A percentile compares a stretch with the other conserved stretches of the same genome.
Conservation (phyloP, 1,284 basidiomycete species). For the Ceratobasidium sp. region DNA sequence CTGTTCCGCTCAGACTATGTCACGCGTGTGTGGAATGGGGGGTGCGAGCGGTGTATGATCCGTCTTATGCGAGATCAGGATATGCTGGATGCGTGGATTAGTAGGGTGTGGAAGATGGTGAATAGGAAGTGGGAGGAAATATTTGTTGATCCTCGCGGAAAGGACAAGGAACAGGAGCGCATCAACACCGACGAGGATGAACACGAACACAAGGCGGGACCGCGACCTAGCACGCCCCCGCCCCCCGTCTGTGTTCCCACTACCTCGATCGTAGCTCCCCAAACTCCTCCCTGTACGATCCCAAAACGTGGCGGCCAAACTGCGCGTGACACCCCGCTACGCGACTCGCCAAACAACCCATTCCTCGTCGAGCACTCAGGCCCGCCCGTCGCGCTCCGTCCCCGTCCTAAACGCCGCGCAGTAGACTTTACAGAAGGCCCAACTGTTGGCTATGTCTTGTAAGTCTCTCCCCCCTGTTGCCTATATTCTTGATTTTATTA, state of each 20-base stretch:
- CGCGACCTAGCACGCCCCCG: conserved; percentile 25
- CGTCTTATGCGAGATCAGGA: not conserved
- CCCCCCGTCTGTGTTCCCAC: conserved; percentile 31
- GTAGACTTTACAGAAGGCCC: conserved; percentile 42
- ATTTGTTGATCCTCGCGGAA: not conserved
- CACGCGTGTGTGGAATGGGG: not conserved
- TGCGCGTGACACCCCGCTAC: conserved; percentile 35
- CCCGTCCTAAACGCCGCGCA: conserved; percentile 25
- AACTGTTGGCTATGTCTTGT: conserved; percentile 49
- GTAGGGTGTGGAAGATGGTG: not conserved
- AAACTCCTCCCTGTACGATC: conserved; percentile 25
- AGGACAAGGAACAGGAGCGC: conserved; percentile 12
- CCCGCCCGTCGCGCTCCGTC: conserved; percentile 11
- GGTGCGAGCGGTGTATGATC: not conserved
- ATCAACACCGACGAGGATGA: not conserved
- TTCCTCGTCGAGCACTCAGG: conserved; percentile 43
- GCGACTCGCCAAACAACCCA: conserved; percentile 49
- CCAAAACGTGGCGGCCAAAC: conserved; percentile 4
- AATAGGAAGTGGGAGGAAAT: not conserved
- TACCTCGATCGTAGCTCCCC: conserved; percentile 5
- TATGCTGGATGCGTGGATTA: not conserved
- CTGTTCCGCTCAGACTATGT: conserved; percentile 1
- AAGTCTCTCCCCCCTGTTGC: conserved; percentile 15
- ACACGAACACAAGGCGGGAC: not conserved
- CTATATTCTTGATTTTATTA: not conserved